Base-by-base conservation (phyloP, 1,284 basidiomycete genomes). In the Ustilago nuda region DNA sequence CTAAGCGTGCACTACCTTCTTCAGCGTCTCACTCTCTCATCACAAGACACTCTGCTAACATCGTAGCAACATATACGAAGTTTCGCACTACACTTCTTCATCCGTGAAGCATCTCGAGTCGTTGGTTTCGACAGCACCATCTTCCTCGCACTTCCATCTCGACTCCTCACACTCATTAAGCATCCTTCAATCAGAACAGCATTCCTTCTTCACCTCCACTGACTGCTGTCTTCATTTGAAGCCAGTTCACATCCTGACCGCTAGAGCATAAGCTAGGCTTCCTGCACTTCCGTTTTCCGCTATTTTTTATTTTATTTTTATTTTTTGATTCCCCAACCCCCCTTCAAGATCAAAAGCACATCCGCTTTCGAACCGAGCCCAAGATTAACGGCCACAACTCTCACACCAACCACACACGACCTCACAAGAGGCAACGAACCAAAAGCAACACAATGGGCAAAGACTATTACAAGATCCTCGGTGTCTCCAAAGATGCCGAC, bases 401-500 rank as follows among this genome's bases (percentile, higher is more conserved):
- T 9, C 27, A 45, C 46, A 33, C n/a, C 46, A 27, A 36, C 23
- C 23, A 27, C 36, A 7, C 56, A 33, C 70, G 48, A 63, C 65
- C 70, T 37, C 57, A 64, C 54, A 67, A 72, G 70, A 67, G 70
- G 70, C 58, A 43, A 19, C 63, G 72, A 30, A 70, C 67, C 53
- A 60, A 61, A 35, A 9, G 56, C 13, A 17, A 36, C 46, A 19
- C 45, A 23, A 85, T 85, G 84, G 84, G 82, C 30, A 84, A 79
- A 72, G 84, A 85, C 61, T 85, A 85, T 65, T 85, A 85, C 72
- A 80, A 84, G 43, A 78, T 86, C 27, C 68, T 86, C 35, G 84
- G 83, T 52, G 79, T 86, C 8, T 46, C 76, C 23, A 85, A 85
- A 58, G 66, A 75, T 33, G 84, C 82, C 6, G 72, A 77, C 30